phyloP scores from a whole-genome alignment of 495 filamentous ascomycete genomes.

The Apiosordaria backusii region DNA sequence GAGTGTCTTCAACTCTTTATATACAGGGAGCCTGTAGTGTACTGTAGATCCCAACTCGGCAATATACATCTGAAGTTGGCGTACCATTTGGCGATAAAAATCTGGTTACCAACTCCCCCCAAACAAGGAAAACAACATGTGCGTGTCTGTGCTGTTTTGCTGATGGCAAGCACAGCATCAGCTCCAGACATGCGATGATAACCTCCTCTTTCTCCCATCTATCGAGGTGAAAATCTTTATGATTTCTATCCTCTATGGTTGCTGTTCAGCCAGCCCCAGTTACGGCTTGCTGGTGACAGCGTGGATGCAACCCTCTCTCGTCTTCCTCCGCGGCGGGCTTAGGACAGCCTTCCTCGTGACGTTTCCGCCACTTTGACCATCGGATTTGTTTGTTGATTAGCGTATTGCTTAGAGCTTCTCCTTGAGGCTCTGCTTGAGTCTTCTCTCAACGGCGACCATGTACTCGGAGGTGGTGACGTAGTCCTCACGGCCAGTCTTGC shows the following conservation, averaged over 20 bases:
- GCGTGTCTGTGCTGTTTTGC: neutral
- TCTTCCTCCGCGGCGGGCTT: neutral
- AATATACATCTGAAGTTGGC: constrained; percentile 4
- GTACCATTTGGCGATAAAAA: neutral
- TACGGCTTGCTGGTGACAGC: neutral
- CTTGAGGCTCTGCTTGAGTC: constrained; percentile 63
- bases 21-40: constrained; percentile 4
- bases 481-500: constrained; percentile 72
- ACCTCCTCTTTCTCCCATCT: neutral
- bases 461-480: constrained; percentile 91
- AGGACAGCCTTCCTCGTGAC: neutral
- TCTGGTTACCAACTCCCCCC: neutral
- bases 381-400: neutral
- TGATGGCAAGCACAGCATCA: too few relatives aligned
- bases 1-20: neutral
- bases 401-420: constrained; percentile 46
- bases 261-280: neutral
- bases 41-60: constrained; percentile 2
- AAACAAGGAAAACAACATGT: neutral
- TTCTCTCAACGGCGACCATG: constrained; percentile 80
- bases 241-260: neutral
- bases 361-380: neutral
- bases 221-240: neutral
- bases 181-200: neutral
- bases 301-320: neutral